A percentile compares a stretch with the other conserved stretches of the same genome.
Conservation (phyloP, 768 basidiomycete species). For the Calocybe cyanea region DNA sequence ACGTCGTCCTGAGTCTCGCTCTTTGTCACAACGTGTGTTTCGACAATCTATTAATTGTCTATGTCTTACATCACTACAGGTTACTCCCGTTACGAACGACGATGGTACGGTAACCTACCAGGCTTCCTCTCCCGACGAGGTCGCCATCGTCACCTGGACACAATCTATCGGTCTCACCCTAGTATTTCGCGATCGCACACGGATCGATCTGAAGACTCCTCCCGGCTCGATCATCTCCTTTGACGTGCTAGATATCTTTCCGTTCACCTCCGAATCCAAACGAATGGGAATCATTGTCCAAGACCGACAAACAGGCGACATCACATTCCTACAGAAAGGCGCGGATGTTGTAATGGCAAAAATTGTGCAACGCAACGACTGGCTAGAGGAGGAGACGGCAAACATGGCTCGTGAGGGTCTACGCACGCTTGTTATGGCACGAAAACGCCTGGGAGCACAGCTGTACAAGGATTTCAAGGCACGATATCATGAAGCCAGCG, state of each 20-base stretch:
- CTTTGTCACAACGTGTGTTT: constrained; percentile 88
- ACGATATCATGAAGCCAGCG: constrained; percentile 71
- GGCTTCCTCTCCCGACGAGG: constrained; percentile 98
- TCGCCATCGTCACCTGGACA: constrained; percentile 97
- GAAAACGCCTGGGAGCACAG: constrained; percentile 69
- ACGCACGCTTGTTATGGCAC: constrained; percentile 88
- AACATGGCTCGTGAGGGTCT: constrained; percentile 98
- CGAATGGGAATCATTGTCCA: constrained; percentile 98
- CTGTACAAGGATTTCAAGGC: constrained; percentile 72
- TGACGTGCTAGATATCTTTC: constrained; percentile 92
- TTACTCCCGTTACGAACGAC: constrained; percentile 93
- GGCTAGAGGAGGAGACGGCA: constrained; percentile 97
- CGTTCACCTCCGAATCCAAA: constrained; percentile 98
- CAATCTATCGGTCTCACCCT: constrained; percentile 91
- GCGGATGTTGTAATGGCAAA: constrained; percentile 97
- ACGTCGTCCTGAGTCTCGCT: constrained; percentile 90
- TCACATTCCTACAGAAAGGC: constrained; percentile 92
- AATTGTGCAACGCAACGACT: constrained; percentile 96
- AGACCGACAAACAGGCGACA: constrained; percentile 69
- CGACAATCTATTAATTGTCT: neutral
- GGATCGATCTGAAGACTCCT: constrained; percentile 80
- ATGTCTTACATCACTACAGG: constrained; percentile 40
- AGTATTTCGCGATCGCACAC: constrained; percentile 82
- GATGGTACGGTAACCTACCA: constrained; percentile 96
- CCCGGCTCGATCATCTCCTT: constrained; percentile 60